Conservation (phyloP, 768 basidiomycete genomes). For the Xerocomellus dryophilus region DNA sequence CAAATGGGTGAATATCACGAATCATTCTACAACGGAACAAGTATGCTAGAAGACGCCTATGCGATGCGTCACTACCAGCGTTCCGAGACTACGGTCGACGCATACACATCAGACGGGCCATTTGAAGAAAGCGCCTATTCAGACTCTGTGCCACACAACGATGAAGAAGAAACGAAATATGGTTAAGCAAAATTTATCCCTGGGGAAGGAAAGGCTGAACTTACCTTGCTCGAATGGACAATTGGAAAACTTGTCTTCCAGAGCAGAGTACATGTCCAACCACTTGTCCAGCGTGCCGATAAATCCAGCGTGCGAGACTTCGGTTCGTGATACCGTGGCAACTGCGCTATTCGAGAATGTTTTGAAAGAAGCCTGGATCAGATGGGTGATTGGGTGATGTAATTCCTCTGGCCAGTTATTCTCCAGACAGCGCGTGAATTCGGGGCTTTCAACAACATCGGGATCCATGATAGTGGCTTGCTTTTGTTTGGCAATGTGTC, state of each 20-base stretch:
- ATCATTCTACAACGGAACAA: too few species aligned
- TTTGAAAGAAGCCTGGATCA: not conserved
- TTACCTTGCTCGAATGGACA: not conserved
- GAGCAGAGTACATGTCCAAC: not conserved
- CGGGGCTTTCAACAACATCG: too few species aligned
- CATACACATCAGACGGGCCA: too few species aligned
- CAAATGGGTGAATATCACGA: too few species aligned
- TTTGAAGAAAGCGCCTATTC: too few species aligned
- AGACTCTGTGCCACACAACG: not conserved
- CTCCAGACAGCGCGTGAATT: not conserved
- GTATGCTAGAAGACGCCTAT: too few species aligned
- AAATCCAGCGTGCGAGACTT: not conserved
- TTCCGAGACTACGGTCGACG: too few species aligned
- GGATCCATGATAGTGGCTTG: not conserved
- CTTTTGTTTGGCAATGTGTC: not conserved
- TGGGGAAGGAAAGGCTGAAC: not conserved
- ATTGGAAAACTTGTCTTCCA: constrained; percentile 1
- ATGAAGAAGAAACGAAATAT: too few species aligned
- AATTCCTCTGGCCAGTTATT: not conserved
- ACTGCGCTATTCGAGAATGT: not conserved
- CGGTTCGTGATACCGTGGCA: not conserved
- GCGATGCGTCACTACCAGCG: too few species aligned
- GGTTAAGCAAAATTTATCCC: not conserved
- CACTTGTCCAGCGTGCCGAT: not conserved
- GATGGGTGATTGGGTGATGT: not conserved